A percentile compares a stretch with the other conserved stretches of the same genome.
These are phyloP conservation scores for Russula sp. DNA, from an alignment of 768 basidiomycete genomes.

Conservation along the genomic window DNA sequence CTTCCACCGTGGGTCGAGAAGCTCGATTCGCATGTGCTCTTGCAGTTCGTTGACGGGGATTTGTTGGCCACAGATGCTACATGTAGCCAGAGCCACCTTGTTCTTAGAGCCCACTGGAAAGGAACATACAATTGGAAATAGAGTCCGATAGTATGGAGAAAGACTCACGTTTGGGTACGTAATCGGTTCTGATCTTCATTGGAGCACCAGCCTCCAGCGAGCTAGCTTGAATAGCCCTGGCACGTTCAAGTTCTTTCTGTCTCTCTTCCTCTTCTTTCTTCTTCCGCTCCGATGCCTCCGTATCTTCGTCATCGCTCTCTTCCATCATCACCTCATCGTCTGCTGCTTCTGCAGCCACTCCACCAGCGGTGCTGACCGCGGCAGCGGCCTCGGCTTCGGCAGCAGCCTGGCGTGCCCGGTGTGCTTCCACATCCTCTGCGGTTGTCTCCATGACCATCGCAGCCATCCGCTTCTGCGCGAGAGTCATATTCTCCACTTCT, in stretches of 20 bases:
- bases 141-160: neutral
- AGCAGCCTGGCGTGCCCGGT: constrained; percentile 73
- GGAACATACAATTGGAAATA: constrained; percentile 3
- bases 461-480: constrained; percentile 97
- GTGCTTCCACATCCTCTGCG: constrained; percentile 78
- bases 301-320: constrained; percentile 78
- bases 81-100: constrained; percentile 74
- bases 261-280: constrained; percentile 69
- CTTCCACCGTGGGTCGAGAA: constrained; percentile 97
- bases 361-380: constrained; percentile 62
- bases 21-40: constrained; percentile 97
- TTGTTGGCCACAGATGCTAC: constrained; percentile 92
- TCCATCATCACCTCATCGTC: constrained; percentile 72
- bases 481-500: constrained; percentile 92
- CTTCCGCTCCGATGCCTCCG: constrained; percentile 50
- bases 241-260: constrained; percentile 64
- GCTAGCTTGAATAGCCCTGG: constrained; percentile 74
- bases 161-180: constrained; percentile 82
- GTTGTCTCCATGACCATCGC: constrained; percentile 98
- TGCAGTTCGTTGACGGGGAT: constrained; percentile 93
- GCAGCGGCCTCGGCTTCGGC: constrained; percentile 82
- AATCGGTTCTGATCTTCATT: constrained; percentile 95
- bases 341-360: constrained; percentile 36
- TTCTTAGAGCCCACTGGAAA: constrained; percentile 60
- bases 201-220: constrained; percentile 67